phyloP scores from a whole-genome alignment of 2,329 filamentous ascomycete species.

The Daldinia sp. region DNA sequence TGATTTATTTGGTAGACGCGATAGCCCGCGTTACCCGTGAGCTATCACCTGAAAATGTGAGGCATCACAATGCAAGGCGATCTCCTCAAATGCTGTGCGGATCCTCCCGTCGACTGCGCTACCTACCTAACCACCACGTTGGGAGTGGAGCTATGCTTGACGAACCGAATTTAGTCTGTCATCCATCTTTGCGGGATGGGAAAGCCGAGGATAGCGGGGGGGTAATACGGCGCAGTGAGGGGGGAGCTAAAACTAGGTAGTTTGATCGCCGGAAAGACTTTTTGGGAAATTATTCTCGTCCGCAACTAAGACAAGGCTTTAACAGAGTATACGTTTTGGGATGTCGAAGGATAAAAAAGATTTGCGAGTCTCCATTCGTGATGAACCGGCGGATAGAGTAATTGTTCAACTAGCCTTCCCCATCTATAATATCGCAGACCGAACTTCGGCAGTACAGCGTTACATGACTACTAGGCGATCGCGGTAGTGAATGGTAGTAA shows the following conservation, averaged over 20 bases:
- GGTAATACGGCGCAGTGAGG: conserved; percentile 26
- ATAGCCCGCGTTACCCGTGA: conserved; percentile 15
- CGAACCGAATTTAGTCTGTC: conserved; percentile 17
- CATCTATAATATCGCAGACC: conserved; percentile 18
- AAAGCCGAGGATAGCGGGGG: conserved; percentile 37
- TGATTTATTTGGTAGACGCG: conserved; percentile 11
- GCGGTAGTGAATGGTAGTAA: conserved; percentile 17
- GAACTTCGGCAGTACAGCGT: conserved; percentile 29
- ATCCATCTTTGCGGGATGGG: conserved; percentile 32
- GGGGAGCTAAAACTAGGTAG: conserved; percentile 23
- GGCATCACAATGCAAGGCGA: conserved; percentile 26
- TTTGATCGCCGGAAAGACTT: conserved; percentile 26
- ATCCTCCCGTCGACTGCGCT: conserved; percentile 20
- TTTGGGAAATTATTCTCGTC: conserved; percentile 31
- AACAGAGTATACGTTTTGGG: conserved; percentile 2
- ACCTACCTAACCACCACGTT: conserved; percentile 16
- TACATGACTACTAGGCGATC: conserved; percentile 24
- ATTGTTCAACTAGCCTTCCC: conserved; percentile 12
- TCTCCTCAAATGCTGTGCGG: conserved; percentile 31
- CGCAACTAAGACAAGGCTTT: not conserved
- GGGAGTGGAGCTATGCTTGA: conserved; percentile 16
- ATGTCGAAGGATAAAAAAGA: conserved; percentile 5
- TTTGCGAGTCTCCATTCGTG: conserved; percentile 24
- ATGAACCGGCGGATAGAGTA: conserved; percentile 21
- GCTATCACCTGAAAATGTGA: conserved; percentile 14